Evolutionary conservation across 352 stramenopile species (phyloP), one percentile per base, ranked within the genome.

Genomic region (Phytopythium chamaehyphon): DNA sequence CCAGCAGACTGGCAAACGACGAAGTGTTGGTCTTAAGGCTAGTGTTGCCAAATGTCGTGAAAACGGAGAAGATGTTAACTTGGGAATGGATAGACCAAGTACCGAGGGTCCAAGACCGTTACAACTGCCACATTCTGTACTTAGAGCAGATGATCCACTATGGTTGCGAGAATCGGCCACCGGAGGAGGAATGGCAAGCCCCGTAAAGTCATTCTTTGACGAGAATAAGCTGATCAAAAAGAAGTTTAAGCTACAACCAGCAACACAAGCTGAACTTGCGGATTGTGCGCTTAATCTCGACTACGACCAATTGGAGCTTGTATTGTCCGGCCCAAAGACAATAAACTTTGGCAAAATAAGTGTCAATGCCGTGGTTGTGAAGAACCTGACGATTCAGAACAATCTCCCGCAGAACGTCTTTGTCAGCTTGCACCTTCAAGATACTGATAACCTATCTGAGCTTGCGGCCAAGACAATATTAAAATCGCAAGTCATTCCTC

Each of bases 301-400:
- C 16, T 85, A 84, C 48, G 76, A 94, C 14, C 69, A 96, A 33
- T 72, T 98, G 1, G 82, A 89, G 46, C 60, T 69, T 11, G 51
- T 93, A 1, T 28, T 73, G 0, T 74, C 66, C 0, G 85, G 85
- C 0, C 85, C 86, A 0, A 94, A 95, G 58, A 89, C 74, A 11
- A 70, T 98, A 14, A 87, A 98, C 50, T 98, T 98, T 51, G 94
- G 94, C 7, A 80, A 83, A 21, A 61, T 98, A 7, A 95, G 83
- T 35, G 83, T 98, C 16, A 93, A 95, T 10, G 88, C 81, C 0
- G 61, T 76, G 7, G 84, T 66, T 2, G 86, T 63, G 2, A 93
- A 92, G 28, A 91, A 71, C 39, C 69, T 98, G 9, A 89, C 67
- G 4, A 76, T 98, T 6, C 76, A 82, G n/a, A 98, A 98, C 54